Evolutionary conservation across 768 basidiomycete genomes (phyloP), one percentile per base, ranked within the genome.

Genomic region (Termitomyces sp.): DNA sequence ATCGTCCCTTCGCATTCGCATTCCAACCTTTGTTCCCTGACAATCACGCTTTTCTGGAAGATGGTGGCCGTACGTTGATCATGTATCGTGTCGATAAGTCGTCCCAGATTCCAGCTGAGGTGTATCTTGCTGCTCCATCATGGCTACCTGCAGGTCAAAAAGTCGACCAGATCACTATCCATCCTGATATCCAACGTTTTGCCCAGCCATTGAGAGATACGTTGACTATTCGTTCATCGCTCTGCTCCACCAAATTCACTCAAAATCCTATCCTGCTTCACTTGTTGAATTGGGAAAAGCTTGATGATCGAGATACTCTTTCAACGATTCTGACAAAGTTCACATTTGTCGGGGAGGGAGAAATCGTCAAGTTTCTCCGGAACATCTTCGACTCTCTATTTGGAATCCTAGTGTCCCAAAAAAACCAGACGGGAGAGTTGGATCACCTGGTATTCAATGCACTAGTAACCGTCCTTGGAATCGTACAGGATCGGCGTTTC

Each of bases 371-470:
- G 70, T 95, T 94, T 70, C 78, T 94, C 20, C 84, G 89, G 26
- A 86, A 92, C 66, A 92, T 95, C 61, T 94, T 98, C 67, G 93
- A 98, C 66, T 84, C 94, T 0, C 83, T 98, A 8, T 98, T 98
- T 69, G 88, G 85, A 16, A 93, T 98, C 60, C 79, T 98, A 50
- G 78, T 86, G 1, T 93, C 93, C 18, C 72, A 77, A 15, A 79
- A 77, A 61, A 94, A 95, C 63, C 85, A 85, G 57, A 69, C 81
- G 6, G 86, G 87, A 22, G 88, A 93, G 64, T 82, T 96, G 73
- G 92, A 97, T 64, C 79, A 85, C 57, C 77, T 91, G 39, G 91
- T 95, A 9, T 97, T 98, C 77, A 88, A 91, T 64, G 90, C 91
- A 1, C 82, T 98, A 15, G 89, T 98, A 54, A 92, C 87, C 4